Percentiles rank a stretch among this genome's conserved stretches.
Conservation (phyloP, 495 filamentous ascomycete species). For the Clohesyomyces aquaticus region DNA sequence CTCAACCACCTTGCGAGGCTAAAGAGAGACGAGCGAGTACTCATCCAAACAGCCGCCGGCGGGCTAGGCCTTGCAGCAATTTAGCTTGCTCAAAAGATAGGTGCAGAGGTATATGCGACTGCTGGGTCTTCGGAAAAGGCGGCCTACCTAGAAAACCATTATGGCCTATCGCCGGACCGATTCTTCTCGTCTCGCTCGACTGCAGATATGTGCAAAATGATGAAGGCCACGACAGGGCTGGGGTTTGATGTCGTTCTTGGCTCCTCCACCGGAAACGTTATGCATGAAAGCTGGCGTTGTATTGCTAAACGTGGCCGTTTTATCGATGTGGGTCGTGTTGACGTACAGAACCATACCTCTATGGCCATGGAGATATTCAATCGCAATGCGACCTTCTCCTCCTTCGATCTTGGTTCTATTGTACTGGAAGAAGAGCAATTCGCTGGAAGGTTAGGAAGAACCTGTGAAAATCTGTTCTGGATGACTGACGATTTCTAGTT, state of each 20-base stretch:
- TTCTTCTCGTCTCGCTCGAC: conserved; percentile 25
- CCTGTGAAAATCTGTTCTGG: no score
- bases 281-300: conserved; percentile 3
- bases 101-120: conserved; percentile 30
- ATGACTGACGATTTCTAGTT: conserved; percentile 4
- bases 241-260: conserved; percentile 36
- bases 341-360: conserved; percentile 2
- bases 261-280: conserved; percentile 7
- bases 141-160: background rate
- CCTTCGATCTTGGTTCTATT: conserved; percentile 20
- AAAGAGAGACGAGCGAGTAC: conserved; percentile 38
- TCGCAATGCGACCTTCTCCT: conserved; percentile 26
- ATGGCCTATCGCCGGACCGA: background rate
- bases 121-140: conserved; percentile 17
- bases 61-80: conserved; percentile 33
- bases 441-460: background rate
- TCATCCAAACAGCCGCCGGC: conserved; percentile 36
- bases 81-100: conserved; percentile 9
- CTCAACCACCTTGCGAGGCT: conserved; percentile 49
- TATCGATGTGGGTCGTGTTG: conserved; percentile 31
- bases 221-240: conserved; percentile 1
- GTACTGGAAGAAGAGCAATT: conserved; percentile 11
- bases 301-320: conserved; percentile 22
- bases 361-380: conserved; percentile 25
- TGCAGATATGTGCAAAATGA: background rate